A percentile compares a stretch with the other conserved stretches of the same genome.
Conservation (phyloP, 805 yeast genomes). For the Diddensiella transvaalensis region DNA sequence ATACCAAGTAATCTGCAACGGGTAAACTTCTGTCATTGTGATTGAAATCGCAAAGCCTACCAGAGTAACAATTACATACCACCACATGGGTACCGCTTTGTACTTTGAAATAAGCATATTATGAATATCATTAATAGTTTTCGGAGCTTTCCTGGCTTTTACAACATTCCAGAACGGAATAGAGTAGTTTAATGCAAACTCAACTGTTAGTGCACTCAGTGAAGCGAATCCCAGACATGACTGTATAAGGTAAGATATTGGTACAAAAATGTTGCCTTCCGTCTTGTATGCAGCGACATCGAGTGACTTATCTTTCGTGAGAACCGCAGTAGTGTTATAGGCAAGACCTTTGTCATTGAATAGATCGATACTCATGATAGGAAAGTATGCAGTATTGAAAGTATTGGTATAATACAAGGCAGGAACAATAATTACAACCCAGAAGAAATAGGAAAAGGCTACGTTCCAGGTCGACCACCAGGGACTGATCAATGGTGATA, state of each 20-base stretch:
- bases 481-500: slow-evolving; percentile 42
- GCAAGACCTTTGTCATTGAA: slow-evolving; percentile 50
- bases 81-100: slow-evolving; percentile 51
- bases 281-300: slow-evolving; percentile 40
- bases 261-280: slow-evolving; percentile 55
- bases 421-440: slow-evolving; percentile 37
- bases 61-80: slow-evolving; percentile 28
- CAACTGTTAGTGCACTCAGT: slow-evolving; percentile 4
- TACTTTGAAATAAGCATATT: slow-evolving; percentile 44
- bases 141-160: not conserved
- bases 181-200: slow-evolving; percentile 12
- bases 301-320: slow-evolving; percentile 27
- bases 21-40: slow-evolving; percentile 39
- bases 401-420: slow-evolving; percentile 51
- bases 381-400: slow-evolving; percentile 58
- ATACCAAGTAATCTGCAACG: slow-evolving; percentile 55
- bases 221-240: slow-evolving; percentile 7
- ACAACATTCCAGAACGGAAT: slow-evolving; percentile 23
- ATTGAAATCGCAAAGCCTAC: slow-evolving; percentile 43
- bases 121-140: slow-evolving; percentile 15
- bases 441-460: slow-evolving; percentile 10
- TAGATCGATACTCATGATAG: slow-evolving; percentile 52
- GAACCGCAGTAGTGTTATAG: slow-evolving; percentile 46
- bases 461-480: slow-evolving; percentile 30
- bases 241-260: slow-evolving; percentile 49